Base-by-base conservation (phyloP, 768 basidiomycete genomes). In the Pholiota conissans region DNA sequence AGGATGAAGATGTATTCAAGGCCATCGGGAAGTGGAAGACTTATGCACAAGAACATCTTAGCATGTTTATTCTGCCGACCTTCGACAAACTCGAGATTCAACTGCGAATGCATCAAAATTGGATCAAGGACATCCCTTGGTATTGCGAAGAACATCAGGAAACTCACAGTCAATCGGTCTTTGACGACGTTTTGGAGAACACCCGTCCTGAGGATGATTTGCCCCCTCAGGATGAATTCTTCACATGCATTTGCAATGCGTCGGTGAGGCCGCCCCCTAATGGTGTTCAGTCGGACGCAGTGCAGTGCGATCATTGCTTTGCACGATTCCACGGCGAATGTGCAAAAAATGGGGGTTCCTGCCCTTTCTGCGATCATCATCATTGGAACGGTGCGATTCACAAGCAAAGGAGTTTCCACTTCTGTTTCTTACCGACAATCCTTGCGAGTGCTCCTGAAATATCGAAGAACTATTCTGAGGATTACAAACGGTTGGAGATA, bases 341-440 rank as follows among this genome's bases (percentile, higher is more conserved):
- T 64, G 91, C 91, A 10, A 87, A 86, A 62, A 90, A 89, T 61
- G 91, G 91, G n/a, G 92, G 91, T 32, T 94, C 91, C 4, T 94
- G 91, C 67, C 91, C 91, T 0, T 94, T 94, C 76, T 94, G 91
- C 62, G 91, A 94, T 61, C 91, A 92, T 64, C 89, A 92, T 60
- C 92, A 94, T 66, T 93, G 91, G 91, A 91, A 93, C 63, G 91
- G 91, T 18, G 82, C 88, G 3, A 86, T 93, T 52, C 84, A 85
- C 68, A 93, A 92, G 70, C 83, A 89, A 61, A 85, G 92, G 48
- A 89, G 79, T 63, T 94, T 85, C 84, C 90, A 93, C 66, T 93
- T 89, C 72, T 89, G 85, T 68, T 91, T 83, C 71, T 79, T 93
- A 24, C 88, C 91, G 2, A 78, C 82, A 24, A 83, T 92, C 59